Evolutionary conservation across 2,329 filamentous ascomycete genomes (phyloP).

Genomic region (Fusarium dimerum): DNA sequence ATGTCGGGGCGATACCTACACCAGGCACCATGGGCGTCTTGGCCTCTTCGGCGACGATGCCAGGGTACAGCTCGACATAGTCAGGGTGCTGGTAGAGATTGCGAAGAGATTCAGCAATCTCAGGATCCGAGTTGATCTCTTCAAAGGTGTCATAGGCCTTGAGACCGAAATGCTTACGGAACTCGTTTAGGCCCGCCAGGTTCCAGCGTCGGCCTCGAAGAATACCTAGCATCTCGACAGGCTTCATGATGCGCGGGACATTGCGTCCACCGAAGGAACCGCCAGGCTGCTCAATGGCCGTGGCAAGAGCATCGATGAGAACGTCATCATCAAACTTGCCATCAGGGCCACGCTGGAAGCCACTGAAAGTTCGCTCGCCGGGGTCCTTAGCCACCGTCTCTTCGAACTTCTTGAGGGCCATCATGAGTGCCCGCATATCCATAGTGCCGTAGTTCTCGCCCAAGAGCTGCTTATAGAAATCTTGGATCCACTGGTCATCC

Average conservation of each 20-base stretch:
- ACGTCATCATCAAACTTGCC: conserved; percentile 76
- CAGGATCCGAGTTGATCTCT: conserved; percentile 78
- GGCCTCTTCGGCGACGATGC: conserved; percentile 73
- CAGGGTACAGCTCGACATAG: conserved; percentile 78
- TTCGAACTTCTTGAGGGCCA: conserved; percentile 65
- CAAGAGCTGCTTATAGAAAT: conserved; percentile 65
- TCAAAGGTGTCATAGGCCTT: conserved; percentile 77
- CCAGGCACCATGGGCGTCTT: conserved; percentile 74
- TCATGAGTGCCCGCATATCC: conserved; percentile 60
- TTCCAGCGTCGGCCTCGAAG: conserved; percentile 77
- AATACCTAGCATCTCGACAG: conserved; percentile 80
- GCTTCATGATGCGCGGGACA: conserved; percentile 71
- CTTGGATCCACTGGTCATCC: conserved; percentile 80
- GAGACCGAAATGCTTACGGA: conserved; percentile 78
- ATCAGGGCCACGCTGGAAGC: conserved; percentile 63
- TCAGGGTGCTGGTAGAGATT: conserved; percentile 77
- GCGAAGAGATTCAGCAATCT: conserved; percentile 64
- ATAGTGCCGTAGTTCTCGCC: conserved; percentile 56
- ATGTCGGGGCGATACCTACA: conserved; percentile 73
- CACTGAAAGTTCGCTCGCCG: conserved; percentile 65
- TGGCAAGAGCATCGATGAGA: conserved; percentile 68
- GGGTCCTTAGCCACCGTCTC: conserved; percentile 65
- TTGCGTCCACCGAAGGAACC: conserved; percentile 73
- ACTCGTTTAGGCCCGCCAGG: conserved; percentile 78
- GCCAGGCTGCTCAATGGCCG: conserved; percentile 75